A percentile compares a stretch with the other conserved stretches of the same genome.
These are phyloP conservation scores for Solanum chiquidenum DNA, from an alignment of 257 asterid genomes.

Conservation along the genomic window DNA sequence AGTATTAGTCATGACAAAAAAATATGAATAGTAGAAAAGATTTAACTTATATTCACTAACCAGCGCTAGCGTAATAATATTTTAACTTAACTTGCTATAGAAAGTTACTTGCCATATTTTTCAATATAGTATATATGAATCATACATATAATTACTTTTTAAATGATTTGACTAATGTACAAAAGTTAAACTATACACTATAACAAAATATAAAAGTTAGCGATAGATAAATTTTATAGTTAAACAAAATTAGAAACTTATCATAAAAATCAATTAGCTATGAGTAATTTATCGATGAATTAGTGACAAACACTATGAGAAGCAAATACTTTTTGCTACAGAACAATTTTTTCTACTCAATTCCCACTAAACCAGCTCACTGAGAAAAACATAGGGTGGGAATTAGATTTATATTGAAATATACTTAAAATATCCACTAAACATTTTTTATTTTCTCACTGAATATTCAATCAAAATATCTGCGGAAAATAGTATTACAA, in stretches of 20 bases:
- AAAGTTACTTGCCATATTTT: not conserved
- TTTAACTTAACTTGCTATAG: not conserved
- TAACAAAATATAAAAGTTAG: not conserved
- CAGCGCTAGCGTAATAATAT: fast-evolving
- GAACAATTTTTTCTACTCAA: not conserved
- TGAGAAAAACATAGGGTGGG: too few species aligned
- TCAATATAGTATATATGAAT: not conserved
- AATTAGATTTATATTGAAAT: not conserved
- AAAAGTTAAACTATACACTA: not conserved
- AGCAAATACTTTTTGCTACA: too few species aligned
- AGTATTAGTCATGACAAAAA: not conserved
- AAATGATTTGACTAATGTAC: not conserved
- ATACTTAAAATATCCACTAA: too few species aligned
- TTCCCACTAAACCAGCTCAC: not conserved
- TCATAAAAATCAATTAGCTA: not conserved
- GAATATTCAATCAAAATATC: not conserved
- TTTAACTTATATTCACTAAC: not conserved
- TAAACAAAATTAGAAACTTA: not conserved
- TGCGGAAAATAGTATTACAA: too few species aligned
- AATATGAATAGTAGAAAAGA: not conserved
- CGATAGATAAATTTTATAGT: not conserved
- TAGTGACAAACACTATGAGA: not conserved
- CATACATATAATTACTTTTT: not conserved
- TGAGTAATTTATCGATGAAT: not conserved
- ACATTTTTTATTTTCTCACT: too few species aligned